phyloP scores from a whole-genome alignment of 1,284 basidiomycete genomes.

The Peniophora sp. region DNA sequence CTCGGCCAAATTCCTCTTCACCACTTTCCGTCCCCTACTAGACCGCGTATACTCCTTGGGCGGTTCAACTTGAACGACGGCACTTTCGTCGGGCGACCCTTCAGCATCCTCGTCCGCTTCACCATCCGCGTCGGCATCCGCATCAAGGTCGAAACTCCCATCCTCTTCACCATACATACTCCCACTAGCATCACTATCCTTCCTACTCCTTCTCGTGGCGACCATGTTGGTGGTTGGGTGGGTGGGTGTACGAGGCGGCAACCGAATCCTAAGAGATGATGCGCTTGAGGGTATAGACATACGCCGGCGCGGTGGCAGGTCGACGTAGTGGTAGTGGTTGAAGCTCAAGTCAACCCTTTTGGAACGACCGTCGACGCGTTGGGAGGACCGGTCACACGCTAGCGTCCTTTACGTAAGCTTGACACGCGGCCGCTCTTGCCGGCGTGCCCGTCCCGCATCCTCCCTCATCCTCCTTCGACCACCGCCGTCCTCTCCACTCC shows the following conservation, averaged over 20 bases:
- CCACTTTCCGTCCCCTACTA: conserved; percentile 41
- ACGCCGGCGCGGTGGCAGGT: too few species aligned
- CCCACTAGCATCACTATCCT: conserved; percentile 36
- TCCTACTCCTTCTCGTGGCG: conserved; percentile 15
- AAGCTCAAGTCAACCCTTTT: too few species aligned
- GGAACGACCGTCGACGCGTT: too few species aligned
- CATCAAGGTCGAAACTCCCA: conserved; percentile 34
- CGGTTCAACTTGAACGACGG: conserved; percentile 5
- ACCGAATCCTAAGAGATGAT: neutral
- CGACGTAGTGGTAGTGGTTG: too few species aligned
- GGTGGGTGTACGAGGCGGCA: neutral
- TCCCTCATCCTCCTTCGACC: too few species aligned
- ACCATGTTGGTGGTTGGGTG: conserved; percentile 10
- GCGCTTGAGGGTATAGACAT: too few species aligned
- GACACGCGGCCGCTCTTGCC: too few species aligned
- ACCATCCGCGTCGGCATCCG: conserved; percentile 14
- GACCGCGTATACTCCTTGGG: conserved; percentile 16
- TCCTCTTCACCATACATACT: conserved; percentile 63
- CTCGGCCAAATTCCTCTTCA: conserved; percentile 42
- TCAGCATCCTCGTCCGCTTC: conserved; percentile 20
- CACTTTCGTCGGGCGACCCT: conserved; percentile 16
- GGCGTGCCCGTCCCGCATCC: too few species aligned
- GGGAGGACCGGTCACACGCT: too few species aligned
- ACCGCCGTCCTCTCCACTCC: too few species aligned
- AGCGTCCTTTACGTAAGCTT: too few species aligned